Percentiles rank a stretch among this genome's conserved stretches.
These are phyloP conservation scores for Xylaria polymorpha DNA, from an alignment of 2,329 filamentous ascomycete species.

Conservation along the genomic window DNA sequence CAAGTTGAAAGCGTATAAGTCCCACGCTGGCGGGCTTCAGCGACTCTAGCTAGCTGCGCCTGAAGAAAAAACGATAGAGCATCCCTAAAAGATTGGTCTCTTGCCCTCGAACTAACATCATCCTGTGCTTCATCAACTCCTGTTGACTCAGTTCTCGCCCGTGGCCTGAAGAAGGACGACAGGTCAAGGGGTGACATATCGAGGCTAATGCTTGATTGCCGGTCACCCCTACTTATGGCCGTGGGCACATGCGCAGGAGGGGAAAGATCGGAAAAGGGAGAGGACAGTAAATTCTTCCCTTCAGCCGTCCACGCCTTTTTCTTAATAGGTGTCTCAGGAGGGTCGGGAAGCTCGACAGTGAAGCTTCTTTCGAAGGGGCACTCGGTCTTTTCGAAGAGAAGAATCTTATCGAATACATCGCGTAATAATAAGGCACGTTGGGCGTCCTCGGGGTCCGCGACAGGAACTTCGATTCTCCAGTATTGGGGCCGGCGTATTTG, in stretches of 20 bases:
- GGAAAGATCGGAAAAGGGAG: conserved; percentile 52
- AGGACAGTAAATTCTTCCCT: conserved; percentile 53
- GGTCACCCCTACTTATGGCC: conserved; percentile 41
- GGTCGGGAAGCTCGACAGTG: conserved; percentile 77
- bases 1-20: neutral
- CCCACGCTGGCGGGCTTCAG: no score
- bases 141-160: neutral
- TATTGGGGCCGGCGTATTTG: conserved; percentile 86
- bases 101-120: neutral
- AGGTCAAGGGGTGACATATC: conserved; percentile 20
- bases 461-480: conserved; percentile 89
- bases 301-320: conserved; percentile 76
- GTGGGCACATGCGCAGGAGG: conserved; percentile 41
- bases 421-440: conserved; percentile 74
- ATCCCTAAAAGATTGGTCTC: neutral
- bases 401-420: conserved; percentile 74
- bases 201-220: conserved; percentile 28
- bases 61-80: neutral
- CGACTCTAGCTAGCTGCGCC: neutral
- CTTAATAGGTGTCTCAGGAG: conserved; percentile 71
- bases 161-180: neutral
- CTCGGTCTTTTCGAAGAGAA: conserved; percentile 87
- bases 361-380: conserved; percentile 87
- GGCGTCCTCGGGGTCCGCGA: conserved; percentile 71
- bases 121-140: neutral